A percentile compares a stretch with the other conserved stretches of the same genome.
These are phyloP conservation scores for Scheffersomyces quercinus DNA, from an alignment of 1,139 yeast genomes.

Conservation along the genomic window DNA sequence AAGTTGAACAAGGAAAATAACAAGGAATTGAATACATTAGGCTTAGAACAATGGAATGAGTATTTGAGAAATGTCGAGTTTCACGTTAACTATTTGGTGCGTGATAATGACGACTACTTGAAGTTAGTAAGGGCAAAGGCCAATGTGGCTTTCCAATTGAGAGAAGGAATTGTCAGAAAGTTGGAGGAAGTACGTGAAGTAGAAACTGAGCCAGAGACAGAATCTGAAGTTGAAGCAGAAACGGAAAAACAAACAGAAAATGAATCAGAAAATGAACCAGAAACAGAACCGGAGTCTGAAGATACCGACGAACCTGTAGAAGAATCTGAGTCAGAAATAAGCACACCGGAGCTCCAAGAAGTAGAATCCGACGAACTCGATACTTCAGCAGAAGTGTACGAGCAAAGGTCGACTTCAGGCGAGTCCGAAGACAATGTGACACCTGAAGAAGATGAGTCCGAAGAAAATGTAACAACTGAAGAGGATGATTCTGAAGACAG, in stretches of 20 bases:
- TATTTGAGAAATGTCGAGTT: conserved; percentile 59
- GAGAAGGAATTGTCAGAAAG: conserved; percentile 45
- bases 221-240: neutral
- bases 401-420: too few species aligned
- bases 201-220: neutral
- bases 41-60: conserved; percentile 50
- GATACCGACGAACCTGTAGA: neutral
- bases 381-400: too few species aligned
- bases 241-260: neutral
- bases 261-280: neutral
- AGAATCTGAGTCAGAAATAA: neutral
- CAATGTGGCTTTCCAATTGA: conserved; percentile 72
- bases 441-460: too few species aligned
- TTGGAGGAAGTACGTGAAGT: neutral
- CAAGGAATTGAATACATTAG: conserved; percentile 17
- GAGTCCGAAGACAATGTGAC: too few species aligned
- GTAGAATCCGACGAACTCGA: too few species aligned
- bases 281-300: neutral
- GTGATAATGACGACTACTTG: conserved; percentile 72
- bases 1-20: conserved; percentile 20
- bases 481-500: too few species aligned
- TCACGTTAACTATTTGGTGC: conserved; percentile 58
- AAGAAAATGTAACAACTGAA: too few species aligned
- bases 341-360: too few species aligned
- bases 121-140: conserved; percentile 78